Evolutionary conservation across 116 monocot genomes (phyloP), one percentile per base, ranked within the genome.

Genomic region (Thalassia testudinum): DNA sequence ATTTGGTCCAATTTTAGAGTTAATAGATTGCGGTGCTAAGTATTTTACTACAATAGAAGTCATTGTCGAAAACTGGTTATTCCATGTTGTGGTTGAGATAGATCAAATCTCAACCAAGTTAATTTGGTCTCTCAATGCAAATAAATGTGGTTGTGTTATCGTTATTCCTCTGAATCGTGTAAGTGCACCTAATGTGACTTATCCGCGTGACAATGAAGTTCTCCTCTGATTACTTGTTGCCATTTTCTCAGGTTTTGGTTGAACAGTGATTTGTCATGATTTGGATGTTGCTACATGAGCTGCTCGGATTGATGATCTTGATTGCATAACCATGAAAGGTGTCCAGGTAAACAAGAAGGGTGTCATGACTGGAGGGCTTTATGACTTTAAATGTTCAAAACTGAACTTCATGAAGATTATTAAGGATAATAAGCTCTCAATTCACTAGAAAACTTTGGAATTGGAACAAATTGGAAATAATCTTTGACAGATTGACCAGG

Each of bases 271-370:
- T 52, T 97, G 97, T 55, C 78, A 79, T 19, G 85, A 97, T 59
- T 62, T 97, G 65, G 82, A 97, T 77, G 85, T 87, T 42, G 97
- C 97, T 14, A 82, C 97, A 55, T 82, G 61, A 65, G 82, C 89
- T 67, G 85, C 97, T 49, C 78, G 85, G 37, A 60, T 27, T 64
- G 75, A 88, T 57, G 59, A 68, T 21, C 86, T 97, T 56, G 97
- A 97, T 62, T 97, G 97, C 67, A 97, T 97, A 38, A 97, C 97
- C 27, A 54, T 97, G 52, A 85, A 97, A 68, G 97, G 97, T 47
- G 97, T 85, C 62, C 97, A 97, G 76, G 97, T 97, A 43, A 89
- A 77, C 71, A 97, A 82, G 72, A 97, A 97, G 74, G 97, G 97
- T 73, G 97, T 82, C 25, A 97, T 97, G 97, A 97, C 90, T 43